Evolutionary conservation across 1,284 basidiomycete species (phyloP).

Genomic region (Lignosus rhinocerotis): DNA sequence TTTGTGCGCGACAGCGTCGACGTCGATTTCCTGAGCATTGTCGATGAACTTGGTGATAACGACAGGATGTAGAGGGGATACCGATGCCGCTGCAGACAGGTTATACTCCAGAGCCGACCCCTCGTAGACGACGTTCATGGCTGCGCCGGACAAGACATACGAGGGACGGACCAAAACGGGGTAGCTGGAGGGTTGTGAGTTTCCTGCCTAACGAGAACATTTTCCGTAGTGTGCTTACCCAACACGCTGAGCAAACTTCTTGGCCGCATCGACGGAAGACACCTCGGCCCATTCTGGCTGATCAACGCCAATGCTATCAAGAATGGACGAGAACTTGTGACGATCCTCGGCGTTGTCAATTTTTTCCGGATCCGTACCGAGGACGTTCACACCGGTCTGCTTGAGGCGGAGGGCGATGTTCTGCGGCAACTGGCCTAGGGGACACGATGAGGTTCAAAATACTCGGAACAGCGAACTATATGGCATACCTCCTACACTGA

Average conservation of each 20-base stretch:
- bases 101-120: conserved; percentile 89
- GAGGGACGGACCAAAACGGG: conserved; percentile 96
- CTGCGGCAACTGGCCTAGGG: conserved; percentile 87
- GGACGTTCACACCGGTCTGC: conserved; percentile 86
- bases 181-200: conserved; percentile 53
- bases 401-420: conserved; percentile 98
- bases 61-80: conserved; percentile 96
- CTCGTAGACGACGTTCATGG: conserved; percentile 99
- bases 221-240: conserved; percentile 44
- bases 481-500: conserved; percentile 86
- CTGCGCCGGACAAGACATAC: conserved; percentile 97
- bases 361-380: conserved; percentile 93
- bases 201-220: not conserved
- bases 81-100: conserved; percentile 91
- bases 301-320: conserved; percentile 94
- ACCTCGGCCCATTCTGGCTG: conserved; percentile 98
- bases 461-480: not conserved
- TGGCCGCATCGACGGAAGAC: conserved; percentile 86
- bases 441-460: conserved; percentile 5
- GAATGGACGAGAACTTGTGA: conserved; percentile 97
- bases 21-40: conserved; percentile 96
- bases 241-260: conserved; percentile 88
- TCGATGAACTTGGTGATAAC: conserved; percentile 99
- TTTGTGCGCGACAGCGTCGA: conserved; percentile 95
- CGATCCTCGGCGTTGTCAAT: conserved; percentile 99